These are phyloP conservation scores for Sanguinoderma infundibulare DNA, from an alignment of 1,284 basidiomycete species.

Conservation along the genomic window DNA sequence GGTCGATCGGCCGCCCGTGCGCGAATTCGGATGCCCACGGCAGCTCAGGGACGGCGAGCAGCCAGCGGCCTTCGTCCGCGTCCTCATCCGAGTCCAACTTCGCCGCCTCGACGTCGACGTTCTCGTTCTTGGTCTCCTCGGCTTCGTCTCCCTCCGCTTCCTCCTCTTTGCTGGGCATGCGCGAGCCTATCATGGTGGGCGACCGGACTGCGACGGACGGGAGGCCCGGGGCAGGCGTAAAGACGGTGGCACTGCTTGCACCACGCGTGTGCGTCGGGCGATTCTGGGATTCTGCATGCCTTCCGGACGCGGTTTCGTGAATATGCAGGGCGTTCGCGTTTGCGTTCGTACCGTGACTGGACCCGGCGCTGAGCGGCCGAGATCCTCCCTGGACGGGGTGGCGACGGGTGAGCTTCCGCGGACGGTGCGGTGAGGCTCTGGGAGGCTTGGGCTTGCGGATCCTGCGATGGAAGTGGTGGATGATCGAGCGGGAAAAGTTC, in stretches of 20 bases:
- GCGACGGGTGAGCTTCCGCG: not conserved
- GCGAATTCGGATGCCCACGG: conserved; percentile 38
- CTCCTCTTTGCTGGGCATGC: not conserved
- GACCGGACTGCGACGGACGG: not conserved
- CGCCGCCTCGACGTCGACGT: not conserved
- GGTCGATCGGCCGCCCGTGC: conserved; percentile 43
- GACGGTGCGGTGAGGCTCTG: not conserved
- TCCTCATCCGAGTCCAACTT: not conserved
- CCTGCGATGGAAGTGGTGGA: not conserved
- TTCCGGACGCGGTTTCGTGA: too few relatives aligned
- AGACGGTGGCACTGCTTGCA: not conserved
- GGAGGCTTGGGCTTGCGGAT: not conserved
- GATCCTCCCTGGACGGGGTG: too few relatives aligned
- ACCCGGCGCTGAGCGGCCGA: too few relatives aligned
- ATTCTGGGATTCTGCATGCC: too few relatives aligned
- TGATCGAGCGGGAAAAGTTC: conserved; percentile 46
- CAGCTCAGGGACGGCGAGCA: conserved; percentile 7
- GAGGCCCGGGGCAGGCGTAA: not conserved
- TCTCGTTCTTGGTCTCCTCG: not conserved
- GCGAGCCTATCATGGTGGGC: not conserved
- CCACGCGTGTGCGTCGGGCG: not conserved
- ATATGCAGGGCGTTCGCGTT: not conserved
- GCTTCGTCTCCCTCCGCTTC: not conserved
- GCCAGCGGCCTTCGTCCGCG: not conserved
- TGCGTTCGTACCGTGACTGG: not conserved